Base-by-base conservation (phyloP, 2,329 filamentous ascomycete species). In the Xylaria sp. region DNA sequence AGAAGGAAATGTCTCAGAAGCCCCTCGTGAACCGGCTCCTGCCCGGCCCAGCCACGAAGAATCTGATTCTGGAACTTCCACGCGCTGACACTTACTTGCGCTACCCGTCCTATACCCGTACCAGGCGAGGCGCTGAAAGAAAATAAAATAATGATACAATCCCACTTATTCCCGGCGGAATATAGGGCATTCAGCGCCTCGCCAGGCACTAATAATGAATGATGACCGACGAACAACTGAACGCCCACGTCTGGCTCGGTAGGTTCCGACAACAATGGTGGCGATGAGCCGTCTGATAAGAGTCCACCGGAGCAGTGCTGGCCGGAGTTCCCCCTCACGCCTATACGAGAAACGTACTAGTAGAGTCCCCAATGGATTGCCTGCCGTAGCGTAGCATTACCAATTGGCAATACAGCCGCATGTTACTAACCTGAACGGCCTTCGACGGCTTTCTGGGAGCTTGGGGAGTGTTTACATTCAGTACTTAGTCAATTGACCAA, bases 341-440 rank as follows among this genome's bases (percentile, higher is more conserved):
- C 12, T 28, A 50, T 20, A 32, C 50, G 23, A 56, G 34, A 41
- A 56, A 25, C 4, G 5, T 20, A 4, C 13, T 6, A n/a, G 32
- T 25, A 25, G 23, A 15, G 34, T 32, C 58, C 58, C 45, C 20
- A 13, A 13, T 32, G n/a, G 12, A 28, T 20, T 9, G 36, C 39
- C n/a, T 41, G 23, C 15, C 15, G n/a, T n/a, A n/a, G n/a, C 20
- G 63, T 56, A 46, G 48, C 58, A 59, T 66, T 66, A 68, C 66
- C 63, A 68, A 68, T 41, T 65, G 66, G 56, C 50, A 63, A 41
- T n/a, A 32, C 39, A 60, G 65, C 60, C 48, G 65, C 65, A 67
- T 64, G 9, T n/a, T 41, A 39, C 56, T 63, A 59, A 60, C n/a
- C n/a, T n/a, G n/a, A n/a, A n/a, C n/a, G n/a, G n/a, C n/a, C n/a